Evolutionary conservation across 441 rosid species (phyloP), one percentile per base, ranked within the genome.

Genomic region (Omphalea diandra): DNA sequence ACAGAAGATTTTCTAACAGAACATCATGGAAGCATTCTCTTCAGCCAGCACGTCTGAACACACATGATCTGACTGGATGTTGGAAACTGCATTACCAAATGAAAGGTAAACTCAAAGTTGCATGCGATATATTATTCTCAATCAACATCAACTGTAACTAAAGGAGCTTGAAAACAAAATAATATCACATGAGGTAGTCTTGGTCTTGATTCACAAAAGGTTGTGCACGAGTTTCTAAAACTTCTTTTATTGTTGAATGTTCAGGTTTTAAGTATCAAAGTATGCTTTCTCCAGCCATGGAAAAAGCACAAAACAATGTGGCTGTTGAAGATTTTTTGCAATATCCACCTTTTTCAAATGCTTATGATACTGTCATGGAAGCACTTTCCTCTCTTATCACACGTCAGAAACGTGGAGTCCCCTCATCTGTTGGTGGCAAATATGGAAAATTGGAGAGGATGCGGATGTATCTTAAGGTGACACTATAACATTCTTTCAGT

Each of bases 321-420:
- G 73, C 69, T 58, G 58, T 72, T 18, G 63, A 81, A 78, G 87
- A 78, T 76, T 66, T 57, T 52, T 46, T 57, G 67, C 84, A 58
- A 70, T 83, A 82, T 27, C 67, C 40, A 36, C 77, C 85, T 73
- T 75, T 74, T 73, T 81, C 85, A 46, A 80, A 85, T 71, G 85
- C 96, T 38, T 91, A 91, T 71, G 97, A 89, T 71, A 75, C 74
- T 75, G 94, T 90, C 72, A 91, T 91, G 97, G 90, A 89, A 73
- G 90, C 96, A 32, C 85, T 91, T 71, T 89, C 96, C 27, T 85
- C 92, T 59, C 92, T 88, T 73, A 91, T 91, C 68, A 82, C 90
- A 70, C 81, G 87, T 33, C 81, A 83, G 72, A 88, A 83, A 71
- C 92, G 92, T 46, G 87, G 86, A 43, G 87, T 79, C 40, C 81